Conservation (phyloP, 345 rosid genomes). For the Corchorus olitorius region DNA sequence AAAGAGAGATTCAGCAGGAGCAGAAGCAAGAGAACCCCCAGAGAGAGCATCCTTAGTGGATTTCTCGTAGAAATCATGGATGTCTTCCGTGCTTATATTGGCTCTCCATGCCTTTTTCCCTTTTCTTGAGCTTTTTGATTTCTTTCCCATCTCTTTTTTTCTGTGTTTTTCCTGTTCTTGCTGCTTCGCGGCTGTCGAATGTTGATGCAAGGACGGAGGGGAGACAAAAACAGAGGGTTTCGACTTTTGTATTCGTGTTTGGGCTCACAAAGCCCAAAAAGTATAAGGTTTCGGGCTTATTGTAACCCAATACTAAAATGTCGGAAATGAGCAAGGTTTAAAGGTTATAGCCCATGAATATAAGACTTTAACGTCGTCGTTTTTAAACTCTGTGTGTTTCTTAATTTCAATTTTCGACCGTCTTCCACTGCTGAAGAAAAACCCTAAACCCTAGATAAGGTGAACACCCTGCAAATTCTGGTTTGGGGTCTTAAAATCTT, state of each 20-base stretch:
- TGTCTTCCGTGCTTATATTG: constrained; percentile 82
- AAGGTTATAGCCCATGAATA: neutral
- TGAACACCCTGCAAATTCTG: neutral
- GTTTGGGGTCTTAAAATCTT: too few relatives aligned
- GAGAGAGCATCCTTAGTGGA: constrained; percentile 83
- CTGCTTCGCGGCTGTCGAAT: constrained; percentile 11
- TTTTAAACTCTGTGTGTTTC: neutral
- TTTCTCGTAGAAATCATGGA: constrained; percentile 70
- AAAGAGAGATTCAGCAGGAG: constrained; percentile 71
- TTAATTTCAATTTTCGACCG: neutral
- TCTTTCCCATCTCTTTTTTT: constrained; percentile 61
- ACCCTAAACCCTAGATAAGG: constrained; percentile 1
- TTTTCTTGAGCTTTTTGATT: constrained; percentile 72
- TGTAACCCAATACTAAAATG: too few relatives aligned
- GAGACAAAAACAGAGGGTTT: neutral
- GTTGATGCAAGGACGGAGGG: neutral
- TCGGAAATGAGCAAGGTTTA: too few relatives aligned
- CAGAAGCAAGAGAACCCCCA: constrained; percentile 74
- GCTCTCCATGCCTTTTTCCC: constrained; percentile 98
- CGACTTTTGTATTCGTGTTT: neutral
- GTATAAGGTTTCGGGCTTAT: too few relatives aligned
- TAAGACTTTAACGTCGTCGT: neutral
- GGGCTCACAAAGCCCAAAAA: too few relatives aligned
- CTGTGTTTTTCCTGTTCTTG: neutral
- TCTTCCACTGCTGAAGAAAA: neutral